Percentiles rank a stretch among this genome's conserved stretches.
Evolutionary conservation across 75 land plant genomes (phyloP).

Genomic region (Picea glauca): DNA sequence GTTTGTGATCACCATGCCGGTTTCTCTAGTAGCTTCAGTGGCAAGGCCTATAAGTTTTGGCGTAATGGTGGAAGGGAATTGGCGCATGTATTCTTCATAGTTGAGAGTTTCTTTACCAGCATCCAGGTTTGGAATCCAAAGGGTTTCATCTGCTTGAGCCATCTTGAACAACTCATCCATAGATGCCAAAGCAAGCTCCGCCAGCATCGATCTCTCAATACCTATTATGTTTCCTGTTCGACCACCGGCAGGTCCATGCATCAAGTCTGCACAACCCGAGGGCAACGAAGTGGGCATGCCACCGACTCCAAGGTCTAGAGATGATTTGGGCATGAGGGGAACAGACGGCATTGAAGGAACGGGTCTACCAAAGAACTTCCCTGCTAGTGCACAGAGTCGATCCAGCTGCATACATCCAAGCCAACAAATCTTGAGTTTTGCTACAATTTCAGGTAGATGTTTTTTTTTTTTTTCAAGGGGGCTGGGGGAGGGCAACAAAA

Average conservation of each 20-base stretch:
- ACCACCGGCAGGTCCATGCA: not conserved
- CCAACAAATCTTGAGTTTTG: not conserved
- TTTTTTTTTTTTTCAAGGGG: too few species aligned
- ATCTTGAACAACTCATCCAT: slow-evolving; percentile 84
- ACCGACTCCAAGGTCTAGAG: slow-evolving; percentile 45
- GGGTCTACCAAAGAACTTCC: slow-evolving; percentile 54
- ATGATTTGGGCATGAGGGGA: slow-evolving; percentile 32
- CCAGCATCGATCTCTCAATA: slow-evolving; percentile 52
- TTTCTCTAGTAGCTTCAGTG: slow-evolving; percentile 70
- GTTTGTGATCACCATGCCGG: slow-evolving; percentile 45
- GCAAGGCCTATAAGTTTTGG: slow-evolving; percentile 46
- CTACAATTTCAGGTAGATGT: too few species aligned
- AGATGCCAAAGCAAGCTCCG: slow-evolving; percentile 73
- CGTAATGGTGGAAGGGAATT: slow-evolving; percentile 50
- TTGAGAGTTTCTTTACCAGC: slow-evolving; percentile 51
- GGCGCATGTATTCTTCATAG: slow-evolving; percentile 53
- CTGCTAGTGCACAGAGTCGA: slow-evolving; percentile 41
- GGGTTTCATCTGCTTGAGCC: slow-evolving; percentile 61
- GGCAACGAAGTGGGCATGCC: slow-evolving; percentile 31
- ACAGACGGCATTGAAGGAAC: slow-evolving; percentile 18
- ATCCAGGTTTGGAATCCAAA: slow-evolving; percentile 51
- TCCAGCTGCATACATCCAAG: slow-evolving; percentile 27
- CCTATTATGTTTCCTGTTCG: slow-evolving; percentile 14
- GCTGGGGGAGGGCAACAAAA: not conserved
- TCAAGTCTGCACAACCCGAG: slow-evolving; percentile 25